These are phyloP conservation scores for Candida vartiovaarae DNA, from an alignment of 805 yeast species.

Conservation along the genomic window DNA sequence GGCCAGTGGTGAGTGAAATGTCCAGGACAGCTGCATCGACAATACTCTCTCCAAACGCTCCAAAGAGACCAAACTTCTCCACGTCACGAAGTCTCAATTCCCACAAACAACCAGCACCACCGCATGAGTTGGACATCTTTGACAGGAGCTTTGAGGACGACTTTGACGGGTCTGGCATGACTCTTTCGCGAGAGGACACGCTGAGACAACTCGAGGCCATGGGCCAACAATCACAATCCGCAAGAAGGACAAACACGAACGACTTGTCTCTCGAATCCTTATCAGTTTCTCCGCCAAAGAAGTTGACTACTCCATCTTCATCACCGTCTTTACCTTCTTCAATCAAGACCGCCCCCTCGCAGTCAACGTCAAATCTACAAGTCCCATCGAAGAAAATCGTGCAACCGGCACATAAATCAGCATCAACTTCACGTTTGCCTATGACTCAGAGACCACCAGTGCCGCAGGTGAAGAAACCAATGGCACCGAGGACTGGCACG, in stretches of 20 bases:
- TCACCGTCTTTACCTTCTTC: neutral
- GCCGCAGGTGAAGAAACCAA: neutral
- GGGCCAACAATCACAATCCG: conserved; percentile 13
- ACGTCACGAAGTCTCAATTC: conserved; percentile 15
- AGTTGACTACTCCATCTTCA: neutral
- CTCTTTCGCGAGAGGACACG: conserved; percentile 19
- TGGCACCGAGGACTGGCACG: neutral
- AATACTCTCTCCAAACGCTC: conserved; percentile 1
- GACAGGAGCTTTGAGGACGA: conserved; percentile 21
- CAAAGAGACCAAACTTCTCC: conserved; percentile 12
- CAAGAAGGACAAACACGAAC: conserved; percentile 11
- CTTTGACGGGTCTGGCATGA: conserved; percentile 14
- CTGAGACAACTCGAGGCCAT: conserved; percentile 21
- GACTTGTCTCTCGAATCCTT: conserved; percentile 1
- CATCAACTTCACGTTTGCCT: conserved; percentile 9
- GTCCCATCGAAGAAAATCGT: no score
- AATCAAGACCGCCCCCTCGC: no score
- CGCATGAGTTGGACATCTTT: conserved; percentile 17
- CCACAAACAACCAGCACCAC: conserved; percentile 2
- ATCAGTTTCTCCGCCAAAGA: neutral
- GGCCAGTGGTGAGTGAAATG: conserved; percentile 1
- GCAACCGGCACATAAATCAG: neutral
- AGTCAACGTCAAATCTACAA: no score
- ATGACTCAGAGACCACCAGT: conserved; percentile 3
- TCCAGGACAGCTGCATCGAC: conserved; percentile 24